Evolutionary conservation across 441 rosid species (phyloP).

Genomic region (Breynia disticha): DNA sequence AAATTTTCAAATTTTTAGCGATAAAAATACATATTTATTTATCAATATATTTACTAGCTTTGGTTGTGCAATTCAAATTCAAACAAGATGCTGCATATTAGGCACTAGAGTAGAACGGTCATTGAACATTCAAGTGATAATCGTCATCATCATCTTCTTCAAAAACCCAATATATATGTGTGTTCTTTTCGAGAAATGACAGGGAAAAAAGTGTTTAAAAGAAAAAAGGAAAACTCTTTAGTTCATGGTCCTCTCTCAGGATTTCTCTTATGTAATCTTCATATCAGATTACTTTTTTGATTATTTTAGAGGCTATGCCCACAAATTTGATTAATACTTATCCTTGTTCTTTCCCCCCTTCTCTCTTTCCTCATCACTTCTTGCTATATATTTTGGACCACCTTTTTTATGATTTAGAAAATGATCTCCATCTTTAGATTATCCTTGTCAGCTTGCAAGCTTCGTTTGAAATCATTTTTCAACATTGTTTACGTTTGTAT

Average conservation of each 20-base stretch:
- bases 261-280: slow-evolving; percentile 9
- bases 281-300: neutral
- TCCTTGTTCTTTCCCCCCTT: slow-evolving; percentile 8
- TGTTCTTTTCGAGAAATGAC: slow-evolving; percentile 1
- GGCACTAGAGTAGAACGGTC: too few species aligned
- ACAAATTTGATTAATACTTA: slow-evolving; percentile 11
- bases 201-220: neutral
- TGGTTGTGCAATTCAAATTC: too few species aligned
- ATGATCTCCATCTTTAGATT: slow-evolving; percentile 24
- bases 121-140: slow-evolving; percentile 21
- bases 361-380: slow-evolving; percentile 11
- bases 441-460: slow-evolving; percentile 16
- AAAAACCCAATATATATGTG: slow-evolving; percentile 12
- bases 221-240: neutral
- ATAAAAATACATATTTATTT: too few species aligned
- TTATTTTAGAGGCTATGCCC: slow-evolving; percentile 5
- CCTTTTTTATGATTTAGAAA: slow-evolving; percentile 17
- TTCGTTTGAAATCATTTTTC: slow-evolving; percentile 17
- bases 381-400: slow-evolving; percentile 24
- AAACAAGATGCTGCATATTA: too few species aligned
- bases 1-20: too few species aligned
- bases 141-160: slow-evolving; percentile 8
- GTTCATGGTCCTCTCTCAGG: slow-evolving; percentile 15
- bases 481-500: too few species aligned
- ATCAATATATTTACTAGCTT: too few species aligned